Percentiles rank a stretch among this genome's conserved stretches.
phyloP scores from a whole-genome alignment of 352 stramenopile species.

The Aphanomyces invadans region DNA sequence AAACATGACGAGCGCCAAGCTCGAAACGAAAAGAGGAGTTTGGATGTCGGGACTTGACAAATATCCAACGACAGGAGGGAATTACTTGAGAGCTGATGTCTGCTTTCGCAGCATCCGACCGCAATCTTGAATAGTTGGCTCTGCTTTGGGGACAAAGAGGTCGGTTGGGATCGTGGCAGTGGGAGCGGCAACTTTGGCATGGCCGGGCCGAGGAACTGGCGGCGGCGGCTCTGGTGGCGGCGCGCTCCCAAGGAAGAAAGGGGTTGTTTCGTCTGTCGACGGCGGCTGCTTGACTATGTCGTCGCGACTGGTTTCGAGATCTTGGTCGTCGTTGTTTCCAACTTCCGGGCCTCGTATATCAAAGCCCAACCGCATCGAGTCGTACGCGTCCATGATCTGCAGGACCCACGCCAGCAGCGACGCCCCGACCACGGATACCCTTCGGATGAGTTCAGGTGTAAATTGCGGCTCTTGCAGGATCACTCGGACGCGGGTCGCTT shows the following conservation, averaged over 20 bases:
- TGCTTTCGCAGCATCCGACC: background rate
- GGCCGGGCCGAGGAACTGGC: background rate
- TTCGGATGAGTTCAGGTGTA: background rate
- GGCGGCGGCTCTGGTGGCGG: background rate
- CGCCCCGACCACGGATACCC: background rate
- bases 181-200: background rate
- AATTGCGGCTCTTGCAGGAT: conserved; percentile 2
- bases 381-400: conserved; percentile 3
- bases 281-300: background rate
- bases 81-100: no score
- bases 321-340: background rate
- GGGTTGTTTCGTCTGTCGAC: background rate
- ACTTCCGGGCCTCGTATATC: background rate
- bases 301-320: background rate
- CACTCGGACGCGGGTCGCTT: conserved; percentile 1
- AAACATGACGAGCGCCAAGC: background rate
- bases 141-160: background rate
- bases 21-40: no score
- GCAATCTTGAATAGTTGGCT: background rate
- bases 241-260: background rate
- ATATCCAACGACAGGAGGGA: no score
- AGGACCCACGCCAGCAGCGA: conserved; percentile 12
- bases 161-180: background rate
- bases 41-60: no score
- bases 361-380: conserved; percentile 4